Evolutionary conservation across 78 protist species (phyloP).

Genomic region (Dictyostelium firmibasis): DNA sequence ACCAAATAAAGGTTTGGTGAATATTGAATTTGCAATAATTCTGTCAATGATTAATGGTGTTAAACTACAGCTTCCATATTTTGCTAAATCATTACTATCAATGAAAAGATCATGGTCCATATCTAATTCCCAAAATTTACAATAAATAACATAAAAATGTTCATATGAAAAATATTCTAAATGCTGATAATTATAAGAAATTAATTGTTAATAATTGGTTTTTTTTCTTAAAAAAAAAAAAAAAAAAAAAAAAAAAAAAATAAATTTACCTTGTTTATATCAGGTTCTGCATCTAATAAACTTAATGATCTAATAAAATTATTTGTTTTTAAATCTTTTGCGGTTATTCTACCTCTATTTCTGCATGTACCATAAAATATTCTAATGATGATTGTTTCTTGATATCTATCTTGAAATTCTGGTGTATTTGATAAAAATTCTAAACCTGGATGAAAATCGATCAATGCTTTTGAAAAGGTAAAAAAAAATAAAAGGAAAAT

Average conservation of each 20-base stretch:
- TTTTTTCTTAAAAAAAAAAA: neutral
- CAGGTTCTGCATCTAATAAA: conserved; percentile 79
- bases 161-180: conserved; percentile 93
- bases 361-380: conserved; percentile 84
- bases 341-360: conserved; percentile 67
- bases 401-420: conserved; percentile 91
- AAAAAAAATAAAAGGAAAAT: neutral
- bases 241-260: neutral
- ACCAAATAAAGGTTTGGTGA: conserved; percentile 23
- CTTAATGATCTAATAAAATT: conserved; percentile 45
- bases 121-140: conserved; percentile 97
- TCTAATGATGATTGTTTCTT: conserved; percentile 88
- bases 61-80: conserved; percentile 69
- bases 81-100: conserved; percentile 42
- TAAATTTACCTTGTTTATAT: conserved; percentile 87
- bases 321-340: conserved; percentile 60
- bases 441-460: conserved; percentile 91
- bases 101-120: conserved; percentile 91
- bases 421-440: conserved; percentile 88
- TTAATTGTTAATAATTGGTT: no score
- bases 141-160: conserved; percentile 97
- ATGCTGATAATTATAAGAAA: conserved; percentile 24
- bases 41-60: conserved; percentile 22
- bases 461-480: conserved; percentile 59
- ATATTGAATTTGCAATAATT: conserved; percentile 44